A percentile compares a stretch with the other conserved stretches of the same genome.
Evolutionary conservation across 306 rosid species (phyloP).

Genomic region (Casuarina glauca): DNA sequence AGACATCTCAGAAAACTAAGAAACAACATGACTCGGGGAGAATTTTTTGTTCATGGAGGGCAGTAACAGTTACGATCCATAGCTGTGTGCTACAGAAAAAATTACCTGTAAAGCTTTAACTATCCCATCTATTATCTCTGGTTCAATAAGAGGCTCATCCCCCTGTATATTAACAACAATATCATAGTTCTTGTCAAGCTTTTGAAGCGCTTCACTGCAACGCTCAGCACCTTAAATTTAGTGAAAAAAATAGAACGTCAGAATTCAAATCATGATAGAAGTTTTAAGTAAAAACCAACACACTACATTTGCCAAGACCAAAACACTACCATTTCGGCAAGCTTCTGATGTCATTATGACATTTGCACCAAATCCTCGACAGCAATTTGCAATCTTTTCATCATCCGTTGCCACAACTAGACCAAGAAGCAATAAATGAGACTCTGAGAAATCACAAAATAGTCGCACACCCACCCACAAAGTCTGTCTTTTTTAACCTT

Average conservation of each 20-base stretch:
- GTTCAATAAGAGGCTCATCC: constrained; percentile 94
- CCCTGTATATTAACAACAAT: constrained; percentile 97
- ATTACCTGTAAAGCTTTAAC: constrained; percentile 89
- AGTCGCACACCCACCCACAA: too few species aligned
- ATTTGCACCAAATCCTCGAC: constrained; percentile 84
- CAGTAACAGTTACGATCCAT: constrained; percentile 1
- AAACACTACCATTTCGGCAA: constrained; percentile 69
- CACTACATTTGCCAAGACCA: constrained; percentile 36
- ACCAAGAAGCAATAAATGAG: constrained; percentile 25
- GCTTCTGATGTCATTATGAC: constrained; percentile 94
- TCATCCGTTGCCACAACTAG: constrained; percentile 96
- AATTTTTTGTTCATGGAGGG: constrained; percentile 4
- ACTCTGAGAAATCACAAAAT: constrained; percentile 11
- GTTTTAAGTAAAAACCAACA: constrained; percentile 9
- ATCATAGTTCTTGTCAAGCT: constrained; percentile 80
- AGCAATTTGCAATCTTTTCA: constrained; percentile 84
- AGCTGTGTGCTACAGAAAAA: not conserved
- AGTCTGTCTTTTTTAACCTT: too few species aligned
- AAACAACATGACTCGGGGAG: not conserved
- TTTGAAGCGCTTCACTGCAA: constrained; percentile 87
- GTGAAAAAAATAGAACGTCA: constrained; percentile 10
- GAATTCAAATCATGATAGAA: constrained; percentile 3
- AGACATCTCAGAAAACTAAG: not conserved
- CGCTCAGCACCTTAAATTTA: constrained; percentile 77
- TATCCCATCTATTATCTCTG: constrained; percentile 85